phyloP scores from a whole-genome alignment of 768 basidiomycete species.

The Amanita rubescens region DNA sequence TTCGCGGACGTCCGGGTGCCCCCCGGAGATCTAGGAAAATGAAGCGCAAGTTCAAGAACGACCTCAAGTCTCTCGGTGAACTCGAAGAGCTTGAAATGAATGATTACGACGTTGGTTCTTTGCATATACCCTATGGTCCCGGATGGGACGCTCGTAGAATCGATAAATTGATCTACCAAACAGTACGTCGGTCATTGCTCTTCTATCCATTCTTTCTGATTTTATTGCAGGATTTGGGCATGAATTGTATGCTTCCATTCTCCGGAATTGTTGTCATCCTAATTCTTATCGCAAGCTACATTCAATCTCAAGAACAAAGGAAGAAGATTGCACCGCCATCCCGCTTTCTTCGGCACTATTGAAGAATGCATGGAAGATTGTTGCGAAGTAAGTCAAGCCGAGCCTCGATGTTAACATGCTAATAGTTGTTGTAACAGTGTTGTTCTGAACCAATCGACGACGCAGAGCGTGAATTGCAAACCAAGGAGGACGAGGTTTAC shows the following conservation, averaged over 20 bases:
- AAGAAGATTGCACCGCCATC: constrained; percentile 6
- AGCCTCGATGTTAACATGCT: background rate
- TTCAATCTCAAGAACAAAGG: constrained; percentile 10
- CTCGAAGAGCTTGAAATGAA: constrained; percentile 45
- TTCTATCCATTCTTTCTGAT: background rate
- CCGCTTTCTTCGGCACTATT: constrained; percentile 5
- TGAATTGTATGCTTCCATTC: constrained; percentile 1
- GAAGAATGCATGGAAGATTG: constrained; percentile 42
- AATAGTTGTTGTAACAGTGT: constrained; percentile 23
- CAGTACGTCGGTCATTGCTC: constrained; percentile 33
- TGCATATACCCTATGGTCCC: constrained; percentile 58
- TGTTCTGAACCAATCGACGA: constrained; percentile 50
- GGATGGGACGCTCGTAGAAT: constrained; percentile 51
- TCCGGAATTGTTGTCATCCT: background rate
- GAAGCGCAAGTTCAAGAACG: constrained; percentile 42
- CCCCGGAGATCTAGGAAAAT: constrained; percentile 20
- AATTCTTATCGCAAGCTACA: constrained; percentile 1
- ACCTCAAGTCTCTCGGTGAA: constrained; percentile 39
- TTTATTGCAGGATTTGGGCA: constrained; percentile 5
- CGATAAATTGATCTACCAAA: constrained; percentile 50
- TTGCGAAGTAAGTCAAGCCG: constrained; percentile 38
- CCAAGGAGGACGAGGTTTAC: constrained; percentile 45
- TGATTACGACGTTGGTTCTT: constrained; percentile 45
- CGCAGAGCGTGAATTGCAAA: constrained; percentile 46
- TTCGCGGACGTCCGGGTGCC: constrained; percentile 42